Base-by-base conservation (phyloP, 2,329 filamentous ascomycete species). In the Penicillium sp. region DNA sequence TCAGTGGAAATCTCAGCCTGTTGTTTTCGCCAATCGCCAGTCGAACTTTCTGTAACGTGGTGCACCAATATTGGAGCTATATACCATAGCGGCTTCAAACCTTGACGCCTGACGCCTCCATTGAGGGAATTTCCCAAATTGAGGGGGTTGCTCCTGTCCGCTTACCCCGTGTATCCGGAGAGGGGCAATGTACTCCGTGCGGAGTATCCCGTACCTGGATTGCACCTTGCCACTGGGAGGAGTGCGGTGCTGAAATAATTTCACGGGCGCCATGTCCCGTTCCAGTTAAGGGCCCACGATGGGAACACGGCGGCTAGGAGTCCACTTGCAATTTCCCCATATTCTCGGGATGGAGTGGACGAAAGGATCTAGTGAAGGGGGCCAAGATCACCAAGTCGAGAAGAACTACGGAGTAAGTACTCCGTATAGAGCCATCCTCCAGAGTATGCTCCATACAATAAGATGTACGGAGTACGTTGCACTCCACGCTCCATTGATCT, bases 261-360 rank as follows among this genome's bases (percentile, higher is more conserved):
- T 49, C 30, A 16, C 57, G 57, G 59, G 35, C 55, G 47, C 46
- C 46, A 54, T 57, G 38, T 44, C 59, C 50, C 11, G 11, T 60
- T 63, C 34, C 3, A 51, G 61, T 46, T 41, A 61, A 58, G 57
- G 50, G 53, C 36, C 61, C 59, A 57, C 59, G 36, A 50, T 49
- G 51, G 43, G 26, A 32, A 42, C 16, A 14, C 27, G 39, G 27
- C 40, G 47, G 40, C 13, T 43, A 48, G 44, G 2, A n/a, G 13
- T 34, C 30, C 35, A 16, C 30, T 18, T 32, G 34, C 26, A 32
- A 29, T n/a, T 19, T 50, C 40, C 35, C 43, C 48, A 41, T 23
- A 19, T 29, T 26, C 11, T 32, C 27, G 11, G 13, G 9, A 36
- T 4, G 16, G 39, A 19, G 35, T 18, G 34, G 6, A 19, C 36